These are phyloP conservation scores for Ampelocalamus luodianensis DNA, from an alignment of 176 grass and related monocot genomes.

Conservation along the genomic window DNA sequence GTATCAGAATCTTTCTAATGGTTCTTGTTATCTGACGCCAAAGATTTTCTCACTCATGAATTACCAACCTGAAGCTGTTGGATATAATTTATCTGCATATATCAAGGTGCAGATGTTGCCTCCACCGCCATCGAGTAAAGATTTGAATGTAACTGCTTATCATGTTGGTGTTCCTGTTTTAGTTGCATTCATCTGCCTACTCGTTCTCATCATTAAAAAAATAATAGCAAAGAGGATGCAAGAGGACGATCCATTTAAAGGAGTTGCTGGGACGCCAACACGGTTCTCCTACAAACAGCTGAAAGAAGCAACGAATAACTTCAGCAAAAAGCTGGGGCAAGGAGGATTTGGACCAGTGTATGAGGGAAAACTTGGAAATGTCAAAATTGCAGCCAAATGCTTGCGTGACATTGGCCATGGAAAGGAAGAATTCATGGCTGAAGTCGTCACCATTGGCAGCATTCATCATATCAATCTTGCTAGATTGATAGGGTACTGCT, in stretches of 20 bases:
- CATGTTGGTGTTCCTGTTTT: slow-evolving; percentile 43
- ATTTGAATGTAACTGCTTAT: slow-evolving; percentile 33
- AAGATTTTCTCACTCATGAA: slow-evolving; percentile 71
- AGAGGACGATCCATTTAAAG: slow-evolving; percentile 69
- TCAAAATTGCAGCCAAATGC: slow-evolving; percentile 67
- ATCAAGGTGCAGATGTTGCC: slow-evolving; percentile 75
- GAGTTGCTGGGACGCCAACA: slow-evolving; percentile 69
- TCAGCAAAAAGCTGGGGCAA: slow-evolving; percentile 80
- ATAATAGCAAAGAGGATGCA: slow-evolving; percentile 35
- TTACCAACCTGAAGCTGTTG: slow-evolving; percentile 45
- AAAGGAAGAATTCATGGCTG: slow-evolving; percentile 80
- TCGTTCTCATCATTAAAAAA: slow-evolving; percentile 47
- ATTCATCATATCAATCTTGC: slow-evolving; percentile 89
- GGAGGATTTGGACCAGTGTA: slow-evolving; percentile 87
- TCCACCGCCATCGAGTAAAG: slow-evolving; percentile 37
- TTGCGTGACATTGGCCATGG: slow-evolving; percentile 68
- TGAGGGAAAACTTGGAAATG: slow-evolving; percentile 56
- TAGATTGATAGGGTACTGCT: slow-evolving; percentile 71
- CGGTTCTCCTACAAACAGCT: slow-evolving; percentile 71
- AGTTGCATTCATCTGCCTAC: slow-evolving; percentile 39
- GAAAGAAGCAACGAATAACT: slow-evolving; percentile 71
- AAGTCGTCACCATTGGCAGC: slow-evolving; percentile 77
- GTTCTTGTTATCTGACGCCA: slow-evolving; percentile 61
- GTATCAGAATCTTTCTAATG: slow-evolving; percentile 52
- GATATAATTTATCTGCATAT: slow-evolving; percentile 73